Percentiles rank a stretch among this genome's conserved stretches.
These are phyloP conservation scores for Rubia yunnanensis DNA, from an alignment of 257 asterid genomes.

Conservation along the genomic window DNA sequence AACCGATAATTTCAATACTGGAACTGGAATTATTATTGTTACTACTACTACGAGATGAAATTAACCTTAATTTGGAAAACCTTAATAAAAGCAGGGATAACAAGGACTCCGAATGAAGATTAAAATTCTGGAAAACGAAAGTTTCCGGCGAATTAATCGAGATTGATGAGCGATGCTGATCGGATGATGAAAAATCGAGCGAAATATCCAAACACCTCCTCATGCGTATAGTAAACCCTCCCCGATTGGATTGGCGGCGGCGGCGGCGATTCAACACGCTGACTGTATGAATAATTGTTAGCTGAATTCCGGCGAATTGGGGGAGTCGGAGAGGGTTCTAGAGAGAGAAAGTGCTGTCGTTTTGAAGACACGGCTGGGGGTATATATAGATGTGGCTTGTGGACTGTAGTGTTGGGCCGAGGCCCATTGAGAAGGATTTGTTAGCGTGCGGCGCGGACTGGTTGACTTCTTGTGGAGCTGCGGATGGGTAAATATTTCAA, in stretches of 20 bases:
- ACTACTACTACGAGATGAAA: background rate
- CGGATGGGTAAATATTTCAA: background rate
- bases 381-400: background rate
- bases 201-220: constrained; percentile 73
- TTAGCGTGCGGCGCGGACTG: background rate
- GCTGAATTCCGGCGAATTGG: background rate
- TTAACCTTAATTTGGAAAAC: constrained; percentile 30
- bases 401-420: background rate
- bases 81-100: constrained; percentile 18
- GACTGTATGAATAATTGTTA: background rate
- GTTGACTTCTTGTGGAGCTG: background rate
- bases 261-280: background rate
- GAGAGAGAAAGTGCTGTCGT: background rate
- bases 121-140: constrained; percentile 10
- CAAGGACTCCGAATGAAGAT: constrained; percentile 14
- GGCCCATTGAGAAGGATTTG: background rate
- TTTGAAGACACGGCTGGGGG: background rate
- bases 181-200: constrained; percentile 34
- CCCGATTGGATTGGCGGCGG: background rate
- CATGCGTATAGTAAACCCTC: constrained; percentile 65
- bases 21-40: background rate
- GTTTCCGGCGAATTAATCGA: constrained; percentile 21
- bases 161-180: constrained; percentile 14
- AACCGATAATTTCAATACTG: background rate
- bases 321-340: background rate